These are phyloP conservation scores for Jamesozyma piceae DNA, from an alignment of 805 yeast species.

Conservation along the genomic window DNA sequence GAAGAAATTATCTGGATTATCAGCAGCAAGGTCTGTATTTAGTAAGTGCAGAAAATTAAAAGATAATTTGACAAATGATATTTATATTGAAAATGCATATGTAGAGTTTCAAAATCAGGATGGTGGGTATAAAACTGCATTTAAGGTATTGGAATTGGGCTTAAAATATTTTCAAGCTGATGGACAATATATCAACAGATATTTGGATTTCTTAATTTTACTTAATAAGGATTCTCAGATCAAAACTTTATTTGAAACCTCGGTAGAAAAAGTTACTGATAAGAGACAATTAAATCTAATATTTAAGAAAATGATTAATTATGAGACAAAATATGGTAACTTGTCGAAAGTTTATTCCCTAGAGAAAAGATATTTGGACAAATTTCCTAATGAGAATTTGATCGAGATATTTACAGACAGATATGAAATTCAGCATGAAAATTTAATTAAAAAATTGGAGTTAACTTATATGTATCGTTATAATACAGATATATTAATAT, in stretches of 20 bases:
- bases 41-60: slow-evolving; percentile 57
- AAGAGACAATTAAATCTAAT: slow-evolving; percentile 36
- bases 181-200: slow-evolving; percentile 56
- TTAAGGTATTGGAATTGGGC: slow-evolving; percentile 71
- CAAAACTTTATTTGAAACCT: slow-evolving; percentile 73
- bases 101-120: slow-evolving; percentile 61
- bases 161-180: slow-evolving; percentile 45
- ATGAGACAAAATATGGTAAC: slow-evolving; percentile 65
- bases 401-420: slow-evolving; percentile 32
- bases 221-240: slow-evolving; percentile 64
- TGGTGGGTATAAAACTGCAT: slow-evolving; percentile 55
- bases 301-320: slow-evolving; percentile 50
- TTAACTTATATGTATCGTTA: slow-evolving; percentile 28
- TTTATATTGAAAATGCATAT: slow-evolving; percentile 73
- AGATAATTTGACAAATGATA: slow-evolving; percentile 52
- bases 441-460: slow-evolving; percentile 26
- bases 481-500: background rate
- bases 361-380: slow-evolving; percentile 54
- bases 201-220: slow-evolving; percentile 61
- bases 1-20: slow-evolving; percentile 57
- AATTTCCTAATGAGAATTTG: slow-evolving; percentile 51
- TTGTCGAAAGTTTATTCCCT: slow-evolving; percentile 55
- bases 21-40: slow-evolving; percentile 66
- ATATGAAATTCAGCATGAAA: slow-evolving; percentile 29
- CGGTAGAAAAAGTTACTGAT: slow-evolving; percentile 40